Conservation (phyloP, 2,329 filamentous ascomycete genomes). For the Ceratocystis albifundus region DNA sequence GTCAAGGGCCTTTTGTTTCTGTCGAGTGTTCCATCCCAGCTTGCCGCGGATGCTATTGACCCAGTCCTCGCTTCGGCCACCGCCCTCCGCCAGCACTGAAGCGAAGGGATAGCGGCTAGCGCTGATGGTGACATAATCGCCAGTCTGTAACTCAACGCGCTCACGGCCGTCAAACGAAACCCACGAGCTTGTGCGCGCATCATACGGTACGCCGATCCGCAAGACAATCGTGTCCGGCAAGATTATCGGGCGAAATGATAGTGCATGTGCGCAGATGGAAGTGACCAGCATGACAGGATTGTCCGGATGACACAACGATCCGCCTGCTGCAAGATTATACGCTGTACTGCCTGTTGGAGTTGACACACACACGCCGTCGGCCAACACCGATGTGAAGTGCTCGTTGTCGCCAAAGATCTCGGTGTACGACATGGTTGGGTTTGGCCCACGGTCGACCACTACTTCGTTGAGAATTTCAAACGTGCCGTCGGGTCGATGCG, state of each 20-base stretch:
- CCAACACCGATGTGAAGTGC: conserved; percentile 86
- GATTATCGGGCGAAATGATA: conserved; percentile 94
- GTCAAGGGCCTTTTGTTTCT: conserved; percentile 57
- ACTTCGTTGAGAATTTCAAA: conserved; percentile 93
- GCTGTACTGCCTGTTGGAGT: conserved; percentile 92
- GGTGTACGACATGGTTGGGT: conserved; percentile 82
- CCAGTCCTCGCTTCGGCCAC: conserved; percentile 60
- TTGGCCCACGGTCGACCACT: conserved; percentile 89
- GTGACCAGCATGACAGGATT: conserved; percentile 94
- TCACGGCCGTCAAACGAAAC: conserved; percentile 96
- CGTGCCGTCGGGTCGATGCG: conserved; percentile 71
- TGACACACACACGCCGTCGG: conserved; percentile 85
- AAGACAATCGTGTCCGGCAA: conserved; percentile 92
- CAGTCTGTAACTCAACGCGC: conserved; percentile 63
- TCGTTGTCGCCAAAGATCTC: conserved; percentile 93
- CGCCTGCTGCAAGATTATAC: conserved; percentile 92
- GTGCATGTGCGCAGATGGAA: conserved; percentile 85
- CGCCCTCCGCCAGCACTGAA: conserved; percentile 57
- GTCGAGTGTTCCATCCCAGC: conserved; percentile 68
- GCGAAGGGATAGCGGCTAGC: conserved; percentile 73
- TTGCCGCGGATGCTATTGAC: conserved; percentile 70
- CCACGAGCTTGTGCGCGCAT: conserved; percentile 81
- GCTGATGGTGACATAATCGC: conserved; percentile 76
- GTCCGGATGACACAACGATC: conserved; percentile 86
- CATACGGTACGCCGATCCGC: conserved; percentile 85